Evolutionary conservation across 1,284 basidiomycete genomes (phyloP), one percentile per base, ranked within the genome.

Genomic region (Ustilago loliicola): DNA sequence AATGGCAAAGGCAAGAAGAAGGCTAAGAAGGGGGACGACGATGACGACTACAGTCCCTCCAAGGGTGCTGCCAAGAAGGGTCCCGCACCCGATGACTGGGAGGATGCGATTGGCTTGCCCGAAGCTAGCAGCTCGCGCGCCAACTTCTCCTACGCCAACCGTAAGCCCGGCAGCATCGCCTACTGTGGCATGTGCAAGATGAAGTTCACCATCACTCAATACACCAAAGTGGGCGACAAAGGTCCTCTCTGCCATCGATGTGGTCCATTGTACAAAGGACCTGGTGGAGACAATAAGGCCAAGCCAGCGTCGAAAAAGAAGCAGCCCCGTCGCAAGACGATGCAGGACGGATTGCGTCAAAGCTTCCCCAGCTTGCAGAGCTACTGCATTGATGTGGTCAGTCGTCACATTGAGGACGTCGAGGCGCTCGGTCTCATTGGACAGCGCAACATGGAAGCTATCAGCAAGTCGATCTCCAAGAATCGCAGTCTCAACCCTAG

Each of bases 371-470:
- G 90, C 6, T 88, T 96, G 21, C 92, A 92, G 13, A 90, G 91
- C 4, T 80, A 94, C 21, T 96, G 94, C 81, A 94, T 96, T 53
- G 88, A 96, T 92, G 88, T 98, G 32, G 91, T 98, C 67, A 92
- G 93, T 30, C 90, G 91, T 55, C 91, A 94, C 83, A 97, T 98
- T 65, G 91, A 96, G 69, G 92, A 96, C 73, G 92, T 98, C 17
- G 95, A 98, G 73, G 92, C 93, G 0, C 88, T 98, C 6, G 95
- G 95, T 0, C 92, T 95, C 80, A 93, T 98, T 62, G 94, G 94
- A 0, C 83, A 89, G 1, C 60, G 68, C 51, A 85, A 82, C 67
- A 61, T 78, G 56, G 83, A 85, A n/a, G 73, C 74, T 3, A 77
- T 85, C 73, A 81, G 82, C 71, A 81, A 80, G 59, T 92, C 94